Base-by-base conservation (phyloP, 148 eudicot genomes). In the Selenicereus undatus region DNA sequence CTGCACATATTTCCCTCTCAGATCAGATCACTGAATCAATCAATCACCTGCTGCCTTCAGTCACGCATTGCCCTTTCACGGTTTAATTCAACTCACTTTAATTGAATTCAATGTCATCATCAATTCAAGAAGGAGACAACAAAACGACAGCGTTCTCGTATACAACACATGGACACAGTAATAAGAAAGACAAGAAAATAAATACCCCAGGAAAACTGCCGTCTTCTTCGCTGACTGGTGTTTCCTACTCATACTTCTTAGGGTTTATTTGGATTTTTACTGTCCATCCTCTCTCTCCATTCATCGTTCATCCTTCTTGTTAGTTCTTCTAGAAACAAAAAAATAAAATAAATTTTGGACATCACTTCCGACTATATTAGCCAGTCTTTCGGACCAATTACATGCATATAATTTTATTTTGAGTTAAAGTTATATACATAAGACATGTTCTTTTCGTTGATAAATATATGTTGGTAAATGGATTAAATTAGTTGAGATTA, bases 91-190 rank as follows among this genome's bases (percentile, higher is more conserved):
- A 39, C 3, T 39, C 14, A 48, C 5, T 48, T 48, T 9, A 48
- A 6, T 48, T 10, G 13, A 1, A 48, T 48, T 48, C 7, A 39
- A 39, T 39, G 10, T 8, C 8, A 48, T 48, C 52, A 48, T 48
- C 14, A 48, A 48, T 48, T 11, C 52, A 10, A 48, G 52, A 48
- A 48, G 24, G n/a, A 20, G 42, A 78, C 84, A 83, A 18, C 82
- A 64, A 83, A 78, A 78, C 82, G 85, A 83, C 82, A 83, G 56
- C 75, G 48, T 78, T 62, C 70, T 78, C 24, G 22, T 51, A 26
- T 27, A 39, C 43, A 39, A 0, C 43, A 39, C 77, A 48, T 27
- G 20, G 54, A 32, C 32, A 39, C 8, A 39, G 3, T 7, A 39
- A 39, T 1, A 7, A 7, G 43, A 39, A 39, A 4, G 7, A 39